phyloP scores from a whole-genome alignment of 2,329 filamentous ascomycete species.

The Sporothrix schenckii region DNA sequence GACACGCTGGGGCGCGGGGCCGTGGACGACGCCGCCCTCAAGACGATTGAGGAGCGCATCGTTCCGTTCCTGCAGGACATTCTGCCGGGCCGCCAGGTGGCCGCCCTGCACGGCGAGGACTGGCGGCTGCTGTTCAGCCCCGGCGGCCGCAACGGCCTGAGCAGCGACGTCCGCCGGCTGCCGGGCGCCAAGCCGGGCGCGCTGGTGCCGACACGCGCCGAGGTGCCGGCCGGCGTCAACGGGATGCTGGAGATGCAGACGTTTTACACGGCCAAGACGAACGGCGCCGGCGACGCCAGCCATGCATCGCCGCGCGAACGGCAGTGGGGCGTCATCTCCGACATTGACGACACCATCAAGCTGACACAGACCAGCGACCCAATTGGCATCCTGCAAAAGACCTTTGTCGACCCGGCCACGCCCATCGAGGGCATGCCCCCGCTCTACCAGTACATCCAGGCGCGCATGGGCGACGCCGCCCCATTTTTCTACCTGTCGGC shows the following conservation, averaged over 20 bases:
- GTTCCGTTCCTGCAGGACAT: slow-evolving; percentile 79
- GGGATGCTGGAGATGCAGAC: slow-evolving; percentile 68
- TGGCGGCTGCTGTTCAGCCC: slow-evolving; percentile 63
- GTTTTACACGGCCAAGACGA: slow-evolving; percentile 69
- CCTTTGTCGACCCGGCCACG: slow-evolving; percentile 75
- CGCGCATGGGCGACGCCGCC: slow-evolving; percentile 46
- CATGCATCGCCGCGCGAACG: slow-evolving; percentile 57
- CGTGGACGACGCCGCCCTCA: slow-evolving; percentile 54
- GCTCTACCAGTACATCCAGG: slow-evolving; percentile 70
- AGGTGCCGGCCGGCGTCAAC: slow-evolving; percentile 55
- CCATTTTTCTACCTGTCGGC: slow-evolving; percentile 93
- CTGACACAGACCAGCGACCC: slow-evolving; percentile 80
- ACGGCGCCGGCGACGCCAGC: not conserved
- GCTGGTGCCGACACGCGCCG: slow-evolving; percentile 52
- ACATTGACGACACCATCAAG: slow-evolving; percentile 96
- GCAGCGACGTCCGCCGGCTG: slow-evolving; percentile 62
- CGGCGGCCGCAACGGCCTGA: slow-evolving; percentile 71
- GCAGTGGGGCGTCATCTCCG: slow-evolving; percentile 85
- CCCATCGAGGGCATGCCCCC: slow-evolving; percentile 81
- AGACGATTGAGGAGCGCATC: slow-evolving; percentile 66
- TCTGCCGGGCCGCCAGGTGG: slow-evolving; percentile 68
- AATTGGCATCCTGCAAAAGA: slow-evolving; percentile 77
- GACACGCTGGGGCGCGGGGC: slow-evolving; percentile 59
- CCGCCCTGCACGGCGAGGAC: slow-evolving; percentile 59
- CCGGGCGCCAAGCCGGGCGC: slow-evolving; percentile 52